Percentiles rank a stretch among this genome's conserved stretches.
These are phyloP conservation scores for Skeletonema costatum DNA, from an alignment of 108 stramenopile species.

Conservation along the genomic window DNA sequence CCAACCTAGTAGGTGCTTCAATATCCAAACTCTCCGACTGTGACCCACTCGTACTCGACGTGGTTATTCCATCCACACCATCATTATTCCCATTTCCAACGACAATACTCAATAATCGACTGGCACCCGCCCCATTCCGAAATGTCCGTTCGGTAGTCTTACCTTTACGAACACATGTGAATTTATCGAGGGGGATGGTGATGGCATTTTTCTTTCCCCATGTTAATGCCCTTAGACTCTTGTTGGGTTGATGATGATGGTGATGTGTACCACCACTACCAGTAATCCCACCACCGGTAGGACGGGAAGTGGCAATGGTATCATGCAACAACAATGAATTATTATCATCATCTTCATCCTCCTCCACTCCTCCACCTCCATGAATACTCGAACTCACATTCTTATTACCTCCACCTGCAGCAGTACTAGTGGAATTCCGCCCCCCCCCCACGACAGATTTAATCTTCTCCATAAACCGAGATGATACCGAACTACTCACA, in stretches of 20 bases:
- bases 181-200: slow-evolving; percentile 60
- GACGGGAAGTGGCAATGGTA: background rate
- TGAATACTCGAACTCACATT: background rate
- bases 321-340: slow-evolving; percentile 5
- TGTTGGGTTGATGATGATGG: background rate
- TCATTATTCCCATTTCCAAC: slow-evolving; percentile 38
- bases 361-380: background rate
- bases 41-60: no score
- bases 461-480: slow-evolving; percentile 25
- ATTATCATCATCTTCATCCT: background rate
- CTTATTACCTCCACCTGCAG: background rate
- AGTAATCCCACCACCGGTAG: background rate
- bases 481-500: slow-evolving; percentile 13
- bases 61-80: background rate
- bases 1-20: slow-evolving; percentile 84
- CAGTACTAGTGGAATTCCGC: background rate
- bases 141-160: slow-evolving; percentile 82
- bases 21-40: slow-evolving; percentile 69
- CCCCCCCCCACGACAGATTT: background rate
- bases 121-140: slow-evolving; percentile 58
- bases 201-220: slow-evolving; percentile 90
- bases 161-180: slow-evolving; percentile 73
- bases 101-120: slow-evolving; percentile 65
- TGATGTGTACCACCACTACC: background rate
- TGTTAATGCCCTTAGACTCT: slow-evolving; percentile 45